These are phyloP conservation scores for Albizia julibrissin DNA, from an alignment of 306 rosid species.

Conservation along the genomic window DNA sequence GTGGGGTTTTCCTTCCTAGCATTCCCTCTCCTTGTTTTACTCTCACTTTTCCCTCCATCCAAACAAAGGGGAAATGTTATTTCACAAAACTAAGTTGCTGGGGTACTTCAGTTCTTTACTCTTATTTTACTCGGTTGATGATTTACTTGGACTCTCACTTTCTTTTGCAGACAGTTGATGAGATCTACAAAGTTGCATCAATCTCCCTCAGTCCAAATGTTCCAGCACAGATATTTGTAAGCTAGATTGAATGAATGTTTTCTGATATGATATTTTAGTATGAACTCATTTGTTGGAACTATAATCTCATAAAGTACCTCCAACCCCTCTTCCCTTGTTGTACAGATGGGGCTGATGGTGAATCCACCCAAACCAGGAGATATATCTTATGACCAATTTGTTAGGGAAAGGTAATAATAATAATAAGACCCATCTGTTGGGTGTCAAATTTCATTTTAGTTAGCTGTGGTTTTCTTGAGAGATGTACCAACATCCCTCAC, in stretches of 20 bases:
- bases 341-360: slow-evolving; percentile 96
- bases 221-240: slow-evolving; percentile 98
- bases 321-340: no score
- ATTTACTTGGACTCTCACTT: slow-evolving; percentile 33
- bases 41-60: slow-evolving; percentile 69
- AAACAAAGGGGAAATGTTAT: slow-evolving; percentile 3
- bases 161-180: slow-evolving; percentile 90
- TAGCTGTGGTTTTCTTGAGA: slow-evolving; percentile 10
- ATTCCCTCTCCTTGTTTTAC: no score
- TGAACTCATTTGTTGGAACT: slow-evolving; percentile 19
- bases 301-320: slow-evolving; percentile 4
- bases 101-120: not conserved
- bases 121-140: not conserved
- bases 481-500: slow-evolving; percentile 13
- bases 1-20: no score
- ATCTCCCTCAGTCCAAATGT: slow-evolving; percentile 93
- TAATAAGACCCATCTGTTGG: slow-evolving; percentile 18
- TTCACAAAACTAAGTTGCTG: not conserved
- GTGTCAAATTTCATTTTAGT: slow-evolving; percentile 18
- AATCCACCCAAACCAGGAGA: slow-evolving; percentile 95
- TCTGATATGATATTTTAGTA: slow-evolving; percentile 19
- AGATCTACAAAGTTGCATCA: slow-evolving; percentile 91
- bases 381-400: slow-evolving; percentile 80
- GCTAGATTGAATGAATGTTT: slow-evolving; percentile 40
- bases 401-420: slow-evolving; percentile 71